A percentile compares a stretch with the other conserved stretches of the same genome.
These are phyloP conservation scores for Xylaria sp. DNA, from an alignment of 2,329 filamentous ascomycete genomes.

Conservation along the genomic window DNA sequence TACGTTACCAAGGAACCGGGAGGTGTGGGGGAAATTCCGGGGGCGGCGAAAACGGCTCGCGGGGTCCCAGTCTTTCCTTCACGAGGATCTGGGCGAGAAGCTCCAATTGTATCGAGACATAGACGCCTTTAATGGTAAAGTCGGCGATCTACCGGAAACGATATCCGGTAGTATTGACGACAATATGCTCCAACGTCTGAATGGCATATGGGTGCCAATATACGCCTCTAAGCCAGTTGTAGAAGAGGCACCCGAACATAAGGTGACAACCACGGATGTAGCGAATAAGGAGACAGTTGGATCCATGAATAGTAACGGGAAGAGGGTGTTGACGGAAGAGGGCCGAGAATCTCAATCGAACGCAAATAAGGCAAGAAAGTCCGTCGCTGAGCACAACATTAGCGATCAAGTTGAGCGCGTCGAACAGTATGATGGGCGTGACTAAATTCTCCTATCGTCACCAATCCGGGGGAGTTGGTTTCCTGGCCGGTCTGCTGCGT, in stretches of 20 bases:
- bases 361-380: conserved; percentile 1
- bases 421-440: conserved; percentile 4
- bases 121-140: background rate
- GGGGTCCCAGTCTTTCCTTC: conserved; percentile 8
- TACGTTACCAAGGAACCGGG: conserved; percentile 2
- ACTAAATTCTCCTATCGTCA: conserved; percentile 15
- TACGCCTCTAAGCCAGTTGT: too few relatives aligned
- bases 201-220: background rate
- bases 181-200: background rate
- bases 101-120: conserved; percentile 15
- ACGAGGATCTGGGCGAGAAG: conserved; percentile 22
- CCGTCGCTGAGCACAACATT: background rate
- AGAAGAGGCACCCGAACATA: background rate
- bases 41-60: conserved; percentile 3
- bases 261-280: background rate
- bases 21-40: conserved; percentile 8
- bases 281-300: background rate
- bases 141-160: background rate
- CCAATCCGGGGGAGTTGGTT: conserved; percentile 8
- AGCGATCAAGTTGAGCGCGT: conserved; percentile 13
- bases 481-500: conserved; percentile 7
- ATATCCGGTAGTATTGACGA: background rate
- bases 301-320: background rate
- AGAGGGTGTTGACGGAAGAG: background rate
- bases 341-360: background rate